Evolutionary conservation across 495 filamentous ascomycete species (phyloP), one percentile per base, ranked within the genome.

Genomic region (Talaromyces thailandensis): DNA sequence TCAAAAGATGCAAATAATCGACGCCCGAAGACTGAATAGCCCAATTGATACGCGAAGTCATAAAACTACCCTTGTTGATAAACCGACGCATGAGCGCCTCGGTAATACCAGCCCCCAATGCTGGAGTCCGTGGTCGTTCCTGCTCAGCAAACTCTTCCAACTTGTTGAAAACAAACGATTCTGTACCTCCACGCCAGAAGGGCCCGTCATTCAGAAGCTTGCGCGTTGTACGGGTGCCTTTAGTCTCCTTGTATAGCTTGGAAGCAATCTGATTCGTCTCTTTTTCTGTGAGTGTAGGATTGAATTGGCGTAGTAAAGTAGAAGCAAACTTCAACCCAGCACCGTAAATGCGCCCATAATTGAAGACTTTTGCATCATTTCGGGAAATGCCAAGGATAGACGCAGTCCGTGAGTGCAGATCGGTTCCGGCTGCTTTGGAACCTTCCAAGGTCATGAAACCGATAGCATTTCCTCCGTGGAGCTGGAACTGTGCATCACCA

Each of bases 361-460:
- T 99, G 77, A 99, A 99, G 4, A 99, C 85, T 70, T 99, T 99
- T 21, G 94, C 94, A 70, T 96, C 87, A 65, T 96, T 95, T 35
- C 94, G 84, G 0, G 90, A 93, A 64, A 98, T 99, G 12, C 92
- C 92, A 3, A 99, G 72, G 58, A 97, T 99, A 16, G 80, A 77
- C 2, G 94, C 95, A 37, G 95, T 99, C 26, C 92, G 88, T 28
- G 93, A 97, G 75, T 99, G 94, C 64, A 98, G 75, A 69, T 99
- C 94, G 3, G 94, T 99, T 12, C 92, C 93, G 16, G 89, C 89
- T 11, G 90, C 85, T 72, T 97, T 98, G 56, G 91, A 93, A 6
- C 94, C 94, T 73, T 99, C 94, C 16, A 99, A 76, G 1, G 95
- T 98, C 94, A 99, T 99, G 78, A 99, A 99, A 7, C 95, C 94